A percentile compares a stretch with the other conserved stretches of the same genome.
phyloP scores from a whole-genome alignment of 306 rosid species.

The Calophaca sinica region DNA sequence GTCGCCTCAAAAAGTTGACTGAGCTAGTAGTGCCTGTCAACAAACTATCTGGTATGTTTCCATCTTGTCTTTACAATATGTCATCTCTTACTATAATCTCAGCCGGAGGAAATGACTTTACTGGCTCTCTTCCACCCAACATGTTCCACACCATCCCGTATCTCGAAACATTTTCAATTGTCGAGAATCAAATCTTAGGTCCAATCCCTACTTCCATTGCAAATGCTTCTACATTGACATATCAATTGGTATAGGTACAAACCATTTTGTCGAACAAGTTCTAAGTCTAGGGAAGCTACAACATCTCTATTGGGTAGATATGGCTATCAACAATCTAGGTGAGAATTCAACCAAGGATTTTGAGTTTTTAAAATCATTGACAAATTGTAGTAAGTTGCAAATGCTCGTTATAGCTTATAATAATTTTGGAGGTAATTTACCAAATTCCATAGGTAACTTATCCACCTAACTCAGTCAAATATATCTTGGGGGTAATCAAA shows the following conservation, averaged over 20 bases:
- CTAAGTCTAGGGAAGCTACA: too few species aligned
- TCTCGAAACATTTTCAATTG: fast-evolving
- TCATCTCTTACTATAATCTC: background rate
- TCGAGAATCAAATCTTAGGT: constrained; percentile 26
- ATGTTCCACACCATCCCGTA: constrained; percentile 45
- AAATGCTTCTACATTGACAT: constrained; percentile 45
- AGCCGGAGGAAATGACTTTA: fast-evolving
- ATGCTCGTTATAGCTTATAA: fast-evolving
- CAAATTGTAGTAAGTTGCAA: constrained; percentile 39
- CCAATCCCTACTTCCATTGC: constrained; percentile 40
- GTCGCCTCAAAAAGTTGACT: too few species aligned
- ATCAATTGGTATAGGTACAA: fast-evolving
- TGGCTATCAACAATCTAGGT: constrained; percentile 2
- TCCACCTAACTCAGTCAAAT: background rate
- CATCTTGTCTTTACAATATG: too few species aligned
- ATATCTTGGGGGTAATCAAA: background rate
- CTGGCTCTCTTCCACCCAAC: constrained; percentile 44
- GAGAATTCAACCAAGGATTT: constrained; percentile 31
- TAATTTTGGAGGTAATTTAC: constrained; percentile 51
- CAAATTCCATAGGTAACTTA: constrained; percentile 40
- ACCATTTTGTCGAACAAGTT: constrained; percentile 38
- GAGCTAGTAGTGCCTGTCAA: too few species aligned
- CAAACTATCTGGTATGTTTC: too few species aligned
- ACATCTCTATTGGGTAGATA: fast-evolving
- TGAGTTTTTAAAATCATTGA: too few species aligned